Conservation (phyloP, 2,329 filamentous ascomycete species). For the Alternaria gaisen region DNA sequence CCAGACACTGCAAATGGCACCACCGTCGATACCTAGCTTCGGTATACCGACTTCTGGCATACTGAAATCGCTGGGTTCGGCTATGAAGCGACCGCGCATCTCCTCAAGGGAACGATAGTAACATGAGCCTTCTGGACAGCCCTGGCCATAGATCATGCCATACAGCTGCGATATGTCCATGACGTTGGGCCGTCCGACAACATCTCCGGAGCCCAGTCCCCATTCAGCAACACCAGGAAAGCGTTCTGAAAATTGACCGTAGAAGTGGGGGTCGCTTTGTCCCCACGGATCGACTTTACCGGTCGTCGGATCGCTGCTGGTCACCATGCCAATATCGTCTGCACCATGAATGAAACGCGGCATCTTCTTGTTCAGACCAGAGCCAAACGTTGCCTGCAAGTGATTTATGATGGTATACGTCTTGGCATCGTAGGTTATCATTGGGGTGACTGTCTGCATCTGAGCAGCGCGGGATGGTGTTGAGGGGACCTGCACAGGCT, state of each 20-base stretch:
- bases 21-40: slow-evolving; percentile 72
- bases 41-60: slow-evolving; percentile 78
- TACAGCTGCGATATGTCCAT: slow-evolving; percentile 91
- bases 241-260: slow-evolving; percentile 80
- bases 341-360: slow-evolving; percentile 86
- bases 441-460: slow-evolving; percentile 73
- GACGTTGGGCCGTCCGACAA: slow-evolving; percentile 79
- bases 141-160: slow-evolving; percentile 85
- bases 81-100: slow-evolving; percentile 78
- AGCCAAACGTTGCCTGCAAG: slow-evolving; percentile 79
- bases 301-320: slow-evolving; percentile 78
- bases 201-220: slow-evolving; percentile 78
- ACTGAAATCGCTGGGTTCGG: slow-evolving; percentile 66
- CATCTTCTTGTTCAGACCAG: slow-evolving; percentile 71
- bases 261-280: slow-evolving; percentile 75
- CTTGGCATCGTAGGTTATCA: slow-evolving; percentile 86
- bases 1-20: slow-evolving; percentile 84
- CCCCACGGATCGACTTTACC: slow-evolving; percentile 86
- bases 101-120: slow-evolving; percentile 81
- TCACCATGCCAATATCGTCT: slow-evolving; percentile 79
- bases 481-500: slow-evolving; percentile 68
- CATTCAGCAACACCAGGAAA: slow-evolving; percentile 77
- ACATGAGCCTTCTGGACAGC: slow-evolving; percentile 80
- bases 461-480: slow-evolving; percentile 63
- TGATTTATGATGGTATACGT: slow-evolving; percentile 81